Conservation (phyloP, 345 rosid genomes). For the Excoecaria cochinchinensis region DNA sequence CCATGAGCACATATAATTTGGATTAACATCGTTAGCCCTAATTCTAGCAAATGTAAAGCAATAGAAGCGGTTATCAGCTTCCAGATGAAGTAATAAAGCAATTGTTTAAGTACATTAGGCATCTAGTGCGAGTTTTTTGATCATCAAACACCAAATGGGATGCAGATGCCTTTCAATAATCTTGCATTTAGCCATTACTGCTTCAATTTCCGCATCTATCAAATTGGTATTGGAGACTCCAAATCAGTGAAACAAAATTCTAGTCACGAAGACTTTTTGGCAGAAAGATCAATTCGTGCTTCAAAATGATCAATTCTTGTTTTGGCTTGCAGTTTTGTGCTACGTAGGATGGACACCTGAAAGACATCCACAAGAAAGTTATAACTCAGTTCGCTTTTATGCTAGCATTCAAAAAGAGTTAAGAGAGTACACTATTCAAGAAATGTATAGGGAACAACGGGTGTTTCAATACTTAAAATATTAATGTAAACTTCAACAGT, state of each 20-base stretch:
- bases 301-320: slow-evolving; percentile 66
- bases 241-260: neutral
- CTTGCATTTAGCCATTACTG: neutral
- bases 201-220: neutral
- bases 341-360: slow-evolving; percentile 75
- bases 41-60: no score
- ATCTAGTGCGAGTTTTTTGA: neutral
- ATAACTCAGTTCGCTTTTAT: neutral
- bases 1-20: no score
- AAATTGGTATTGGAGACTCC: neutral
- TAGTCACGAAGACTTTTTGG: neutral
- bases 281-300: slow-evolving; percentile 68
- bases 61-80: no score
- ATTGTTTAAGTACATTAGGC: no score
- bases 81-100: no score
- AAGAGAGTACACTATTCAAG: neutral
- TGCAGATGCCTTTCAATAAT: neutral
- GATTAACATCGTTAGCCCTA: no score
- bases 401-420: neutral
- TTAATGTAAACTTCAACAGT: no score
- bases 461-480: no score
- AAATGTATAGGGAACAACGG: no score
- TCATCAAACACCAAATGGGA: neutral
- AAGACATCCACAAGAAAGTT: neutral
- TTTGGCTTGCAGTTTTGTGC: slow-evolving; percentile 35